Evolutionary conservation across 805 yeast species (phyloP), one percentile per base, ranked within the genome.

Genomic region (Clavispora carvajalis): DNA sequence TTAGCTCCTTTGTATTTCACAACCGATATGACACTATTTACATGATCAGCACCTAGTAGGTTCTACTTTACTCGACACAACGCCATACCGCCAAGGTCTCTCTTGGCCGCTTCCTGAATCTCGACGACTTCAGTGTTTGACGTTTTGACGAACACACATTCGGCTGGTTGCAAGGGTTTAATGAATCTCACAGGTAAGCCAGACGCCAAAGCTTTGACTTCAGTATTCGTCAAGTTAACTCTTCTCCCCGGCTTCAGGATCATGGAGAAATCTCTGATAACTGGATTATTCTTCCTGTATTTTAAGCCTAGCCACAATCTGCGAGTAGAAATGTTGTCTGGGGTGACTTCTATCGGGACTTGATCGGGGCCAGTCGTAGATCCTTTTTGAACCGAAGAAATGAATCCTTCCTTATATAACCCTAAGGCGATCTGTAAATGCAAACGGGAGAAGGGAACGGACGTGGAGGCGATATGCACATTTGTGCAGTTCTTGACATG

Each of bases 241-340:
- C 82, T 74, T 58, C 91, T 74, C 54, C 82, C 86, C 29, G 99
- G 98, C 55, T 84, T 89, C 34, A 93, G 83, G 22, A 93, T 79
- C 51, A 91, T 70, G 22, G 77, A 72, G 53, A 89, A 77, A 40
- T 78, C 74, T 49, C 79, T 73, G 47, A 93, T 70, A 13, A 93
- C 95, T 0, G 96, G 83, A 50, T 73, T 69, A 55, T 82, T 79
- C 48, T 87, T 78, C 57, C 91, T 78, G 62, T 93, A 93, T 60
- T 93, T 93, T 59, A 93, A 69, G 2, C 90, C 95, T 16, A 93
- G 62, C 99, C 99, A 93, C 37, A 93, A 73, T 51, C 95, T 75
- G 56, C 98, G 79, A 1, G 90, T 76, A 15, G 95, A 64, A 22
- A 93, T 78, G 57, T 91, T 90, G 58, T 86, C 95, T 24, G 84